Conservation (phyloP, 805 yeast species). For the Candida verbasci region DNA sequence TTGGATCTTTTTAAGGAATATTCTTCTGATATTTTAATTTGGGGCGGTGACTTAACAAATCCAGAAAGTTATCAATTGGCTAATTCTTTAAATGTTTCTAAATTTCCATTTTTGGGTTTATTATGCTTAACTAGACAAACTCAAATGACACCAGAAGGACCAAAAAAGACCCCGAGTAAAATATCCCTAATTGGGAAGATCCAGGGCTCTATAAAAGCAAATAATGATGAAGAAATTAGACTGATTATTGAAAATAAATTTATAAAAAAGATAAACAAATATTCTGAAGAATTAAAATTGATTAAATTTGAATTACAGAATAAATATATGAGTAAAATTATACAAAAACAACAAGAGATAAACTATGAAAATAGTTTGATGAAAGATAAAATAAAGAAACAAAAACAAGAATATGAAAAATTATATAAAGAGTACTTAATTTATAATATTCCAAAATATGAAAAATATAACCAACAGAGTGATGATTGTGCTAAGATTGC, state of each 20-base stretch:
- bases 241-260: conserved; percentile 34
- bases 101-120: conserved; percentile 79
- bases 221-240: neutral
- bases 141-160: conserved; percentile 53
- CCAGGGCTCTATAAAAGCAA: conserved; percentile 43
- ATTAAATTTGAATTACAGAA: conserved; percentile 64
- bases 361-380: conserved; percentile 71
- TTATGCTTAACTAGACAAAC: conserved; percentile 61
- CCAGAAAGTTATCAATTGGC: conserved; percentile 85
- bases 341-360: conserved; percentile 69
- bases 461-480: conserved; percentile 13
- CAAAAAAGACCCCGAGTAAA: conserved; percentile 48
- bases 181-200: conserved; percentile 57
- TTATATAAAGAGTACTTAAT: conserved; percentile 36
- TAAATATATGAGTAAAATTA: conserved; percentile 49
- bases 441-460: conserved; percentile 22
- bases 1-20: conserved; percentile 27
- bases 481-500: conserved; percentile 55
- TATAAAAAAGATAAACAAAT: conserved; percentile 45
- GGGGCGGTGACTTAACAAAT: conserved; percentile 86
- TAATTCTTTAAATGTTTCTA: conserved; percentile 63
- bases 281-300: conserved; percentile 56
- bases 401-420: conserved; percentile 20
- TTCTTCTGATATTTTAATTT: conserved; percentile 50
- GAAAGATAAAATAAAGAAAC: conserved; percentile 55